Evolutionary conservation across 768 basidiomycete species (phyloP), one percentile per base, ranked within the genome.

Genomic region (Hypholoma fasciculare): DNA sequence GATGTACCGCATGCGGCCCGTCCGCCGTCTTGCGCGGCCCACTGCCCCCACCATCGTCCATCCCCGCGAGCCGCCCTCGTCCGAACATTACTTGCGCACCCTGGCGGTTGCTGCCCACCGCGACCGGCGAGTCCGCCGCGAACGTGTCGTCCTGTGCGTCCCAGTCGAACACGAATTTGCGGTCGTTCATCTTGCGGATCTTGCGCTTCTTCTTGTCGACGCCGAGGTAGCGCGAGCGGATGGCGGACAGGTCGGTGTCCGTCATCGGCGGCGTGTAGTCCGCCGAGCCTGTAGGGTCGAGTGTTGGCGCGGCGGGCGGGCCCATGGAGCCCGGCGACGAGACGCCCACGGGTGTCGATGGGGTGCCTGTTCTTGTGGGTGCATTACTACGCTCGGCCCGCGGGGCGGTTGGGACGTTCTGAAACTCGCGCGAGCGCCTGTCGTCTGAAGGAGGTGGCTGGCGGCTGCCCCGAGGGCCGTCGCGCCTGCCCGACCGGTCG

Each of bases 141-240:
- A 91, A 88, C 13, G 97, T 99, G 71, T 99, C 97, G 66, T 99
- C 97, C 71, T 90, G 90, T 49, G 88, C 87, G 68, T 96, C 95
- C 97, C 97, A 99, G 71, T 98, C 97, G 68, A 99, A 99, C n/a
- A 96, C 92, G 69, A 98, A 94, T 74, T 96, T 96, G 73, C 94
- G 87, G 72, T 96, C 94, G 68, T 91, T 93, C 84, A 92, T 94
- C 76, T 95, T 96, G 55, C 94, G 87, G 64, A 94, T 90, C 73
- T 92, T 94, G 40, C 93, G 89, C 76, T 95, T 96, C 82, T 96
- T 95, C 73, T 87, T 92, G 72, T 92, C 90, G 17, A 93, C 90
- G 4, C 97, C 97, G 34, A 99, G 87, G 71, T 99, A 98, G 38
- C 96, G 86, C 20, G 95, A 92, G 7, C 94, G 89, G 64, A 98